Base-by-base conservation (phyloP, 2,329 filamentous ascomycete genomes). In the Penicillium psychrosexuale region DNA sequence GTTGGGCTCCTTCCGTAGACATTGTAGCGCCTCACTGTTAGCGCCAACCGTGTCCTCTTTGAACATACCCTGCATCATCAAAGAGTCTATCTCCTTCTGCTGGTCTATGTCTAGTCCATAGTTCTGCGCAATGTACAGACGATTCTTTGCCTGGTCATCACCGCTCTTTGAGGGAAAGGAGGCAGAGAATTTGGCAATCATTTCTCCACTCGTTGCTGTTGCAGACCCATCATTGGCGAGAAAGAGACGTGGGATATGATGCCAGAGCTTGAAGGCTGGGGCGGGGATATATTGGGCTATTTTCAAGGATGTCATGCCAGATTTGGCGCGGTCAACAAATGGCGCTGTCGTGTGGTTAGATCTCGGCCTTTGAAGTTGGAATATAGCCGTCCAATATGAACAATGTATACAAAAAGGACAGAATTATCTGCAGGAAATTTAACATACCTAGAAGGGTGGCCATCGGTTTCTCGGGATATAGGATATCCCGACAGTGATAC, bases 291-390 rank as follows among this genome's bases (percentile, higher is more conserved):
- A 67, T 13, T 67, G 64, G 2, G 61, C 64, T 17, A 62, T 51
- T 54, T 65, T 64, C 67, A 66, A 58, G 2, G 46, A 17, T n/a
- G 64, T 67, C 3, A 69, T 66, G 11, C 63, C 65, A 0, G 75
- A 77, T 49, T 72, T 62, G 1, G 67, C 61, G 44, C 70, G 69
- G 48, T 76, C 71, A 3, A 80, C 75, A 70, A 72, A 80, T 0
- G 76, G 75, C 3, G 72, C 75, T 72, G 68, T 61, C 37, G 74
- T 56, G 7, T 60, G 65, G 53, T 61, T 65, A 24, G 49, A 28
- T 38, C 22, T 8, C 15, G 12, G 9, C 2, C 9, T 24, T 7
- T 13, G 3, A 6, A 15, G 11, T 44, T 31, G 12, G 2, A 19
- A 22, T 15, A 19, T 9, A 5, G 7, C 11, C n/a, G 13, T 44